These are phyloP conservation scores for Epichloe scottii DNA, from an alignment of 2,329 filamentous ascomycete genomes.

Conservation along the genomic window DNA sequence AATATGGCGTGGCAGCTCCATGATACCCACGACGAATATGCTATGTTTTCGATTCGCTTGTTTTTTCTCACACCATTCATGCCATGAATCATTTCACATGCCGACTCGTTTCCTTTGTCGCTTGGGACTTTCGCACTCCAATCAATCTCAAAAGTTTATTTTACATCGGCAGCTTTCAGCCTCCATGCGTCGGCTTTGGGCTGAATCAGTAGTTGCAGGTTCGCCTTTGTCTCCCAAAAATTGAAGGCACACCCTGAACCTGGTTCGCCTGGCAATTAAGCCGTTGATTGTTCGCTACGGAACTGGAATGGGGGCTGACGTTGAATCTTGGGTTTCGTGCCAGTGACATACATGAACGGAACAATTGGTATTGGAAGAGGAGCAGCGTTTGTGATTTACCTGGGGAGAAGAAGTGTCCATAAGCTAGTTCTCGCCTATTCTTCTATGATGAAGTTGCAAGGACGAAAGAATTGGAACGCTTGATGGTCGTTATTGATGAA, in stretches of 20 bases:
- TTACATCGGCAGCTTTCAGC: not conserved
- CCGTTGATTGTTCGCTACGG: not conserved
- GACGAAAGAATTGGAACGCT: not conserved
- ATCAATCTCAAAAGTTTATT: not conserved
- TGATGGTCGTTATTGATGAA: not conserved
- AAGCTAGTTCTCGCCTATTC: not conserved
- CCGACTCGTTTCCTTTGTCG: conserved; percentile 6
- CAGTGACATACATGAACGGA: not conserved
- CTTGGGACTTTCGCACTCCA: not conserved
- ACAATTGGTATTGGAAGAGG: not conserved
- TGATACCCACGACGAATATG: conserved; percentile 29
- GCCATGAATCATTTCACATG: conserved; percentile 10
- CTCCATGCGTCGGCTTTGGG: not conserved
- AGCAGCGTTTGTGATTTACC: not conserved
- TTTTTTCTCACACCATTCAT: conserved; percentile 12
- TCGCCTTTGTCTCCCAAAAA: not conserved
- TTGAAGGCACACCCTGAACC: not conserved
- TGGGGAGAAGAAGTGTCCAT: not conserved
- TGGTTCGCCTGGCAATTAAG: not conserved
- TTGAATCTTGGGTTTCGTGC: not conserved
- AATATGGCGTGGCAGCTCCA: conserved; percentile 29
- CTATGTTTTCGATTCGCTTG: conserved; percentile 13
- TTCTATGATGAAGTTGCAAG: not conserved
- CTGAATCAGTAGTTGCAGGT: not conserved
- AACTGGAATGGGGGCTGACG: not conserved